A percentile compares a stretch with the other conserved stretches of the same genome.
phyloP scores from a whole-genome alignment of 1,284 basidiomycete genomes.

The Earliella scabrosa region DNA sequence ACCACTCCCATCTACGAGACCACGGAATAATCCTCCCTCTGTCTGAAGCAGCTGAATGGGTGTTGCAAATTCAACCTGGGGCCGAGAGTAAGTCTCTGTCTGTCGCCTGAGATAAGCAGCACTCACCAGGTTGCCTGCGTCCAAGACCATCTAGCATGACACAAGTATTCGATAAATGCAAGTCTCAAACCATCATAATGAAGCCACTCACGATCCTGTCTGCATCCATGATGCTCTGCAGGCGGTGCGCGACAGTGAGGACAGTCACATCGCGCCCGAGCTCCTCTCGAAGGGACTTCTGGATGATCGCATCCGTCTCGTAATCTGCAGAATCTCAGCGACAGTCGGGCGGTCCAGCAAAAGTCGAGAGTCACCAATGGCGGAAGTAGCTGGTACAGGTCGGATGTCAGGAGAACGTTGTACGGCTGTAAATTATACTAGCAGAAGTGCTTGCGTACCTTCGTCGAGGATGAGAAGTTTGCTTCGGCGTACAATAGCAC shows the following conservation, averaged over 20 bases:
- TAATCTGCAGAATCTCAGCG: constrained; percentile 41
- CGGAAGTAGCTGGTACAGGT: constrained; percentile 48
- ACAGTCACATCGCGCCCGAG: constrained; percentile 59
- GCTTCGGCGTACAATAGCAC: constrained; percentile 60
- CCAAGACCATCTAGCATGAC: too few relatives aligned
- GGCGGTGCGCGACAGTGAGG: constrained; percentile 69
- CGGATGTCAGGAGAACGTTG: too few relatives aligned
- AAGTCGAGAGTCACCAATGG: constrained; percentile 43
- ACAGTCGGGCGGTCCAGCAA: too few relatives aligned
- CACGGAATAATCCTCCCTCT: too few relatives aligned
- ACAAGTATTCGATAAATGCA: too few relatives aligned
- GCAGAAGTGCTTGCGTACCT: constrained; percentile 18
- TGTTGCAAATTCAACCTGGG: too few relatives aligned
- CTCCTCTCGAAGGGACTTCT: constrained; percentile 57
- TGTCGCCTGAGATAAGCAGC: not conserved
- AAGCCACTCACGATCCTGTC: constrained; percentile 37
- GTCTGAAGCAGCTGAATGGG: too few relatives aligned
- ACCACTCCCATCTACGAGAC: too few relatives aligned
- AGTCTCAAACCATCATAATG: too few relatives aligned
- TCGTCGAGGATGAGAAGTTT: constrained; percentile 56
- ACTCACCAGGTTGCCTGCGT: too few relatives aligned
- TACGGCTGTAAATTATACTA: too few relatives aligned
- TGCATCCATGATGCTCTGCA: constrained; percentile 74
- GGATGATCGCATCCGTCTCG: constrained; percentile 62
- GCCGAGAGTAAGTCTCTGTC: not conserved